Evolutionary conservation across 192 early-diverging fungal genomes (phyloP), one percentile per base, ranked within the genome.

Genomic region (Thamnidium elegans): DNA sequence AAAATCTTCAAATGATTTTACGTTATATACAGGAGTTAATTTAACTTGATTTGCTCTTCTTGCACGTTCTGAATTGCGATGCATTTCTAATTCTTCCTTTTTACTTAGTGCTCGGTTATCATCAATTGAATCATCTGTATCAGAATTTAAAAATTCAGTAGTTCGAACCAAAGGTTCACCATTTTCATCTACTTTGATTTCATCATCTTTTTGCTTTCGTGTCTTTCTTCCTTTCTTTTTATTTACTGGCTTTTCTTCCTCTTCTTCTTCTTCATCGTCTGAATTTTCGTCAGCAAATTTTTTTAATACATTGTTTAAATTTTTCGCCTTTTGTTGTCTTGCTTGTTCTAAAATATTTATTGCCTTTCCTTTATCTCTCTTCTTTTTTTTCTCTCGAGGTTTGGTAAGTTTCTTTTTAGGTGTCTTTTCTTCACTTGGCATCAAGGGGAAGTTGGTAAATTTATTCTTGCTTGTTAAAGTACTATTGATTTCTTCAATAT

Each of bases 391-490:
- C 14, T 50, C 48, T 50, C 30, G 48, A 4, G 48, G 20, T 21
- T 39, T 48, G 19, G 17, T 51, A 14, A 19, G 30, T 13, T 50
- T 50, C 17, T 50, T 48, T 36, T 63, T 13, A 19, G 32, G 14
- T 50, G 31, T 9, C 0, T 15, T 5, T 42, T 26, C 30, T 7
- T 63, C 47, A 5, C 20, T n/a, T 31, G 32, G 51, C 20, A 50
- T 64, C 14, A 64, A 43, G 11, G 50, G 60, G 3, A 62, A 62
- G 14, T 62, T 50, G 26, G 26, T 50, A 20, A 62, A 62, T 4
- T 31, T 62, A 11, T 62, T 62, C 14, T 46, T 21, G 13, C 34
- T 45, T 4, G 20, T 2, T 19, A 20, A 50, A 9, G 19, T 7
- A 31, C 21, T 19, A n/a, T 4, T 23, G n/a, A 14, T 31, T 55